phyloP scores from a whole-genome alignment of 495 filamentous ascomycete species.

The Annulohypoxylon moriforme region DNA sequence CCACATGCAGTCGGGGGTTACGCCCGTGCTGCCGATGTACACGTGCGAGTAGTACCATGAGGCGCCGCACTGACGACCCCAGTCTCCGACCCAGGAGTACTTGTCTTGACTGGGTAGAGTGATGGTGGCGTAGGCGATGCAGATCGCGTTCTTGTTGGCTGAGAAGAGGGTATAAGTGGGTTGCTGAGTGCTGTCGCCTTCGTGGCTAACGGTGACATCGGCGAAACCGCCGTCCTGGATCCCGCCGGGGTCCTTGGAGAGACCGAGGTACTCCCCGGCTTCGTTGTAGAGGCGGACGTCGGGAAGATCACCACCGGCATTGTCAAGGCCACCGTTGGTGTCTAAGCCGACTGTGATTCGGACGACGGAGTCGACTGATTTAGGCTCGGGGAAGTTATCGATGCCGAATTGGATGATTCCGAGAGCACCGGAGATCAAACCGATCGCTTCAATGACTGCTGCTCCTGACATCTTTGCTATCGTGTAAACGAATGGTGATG shows the following conservation, averaged over 20 bases:
- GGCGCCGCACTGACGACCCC: conserved; percentile 44
- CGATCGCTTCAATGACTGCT: conserved; percentile 34
- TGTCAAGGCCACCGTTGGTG: conserved; percentile 30
- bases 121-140: conserved; percentile 41
- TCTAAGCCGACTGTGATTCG: conserved; percentile 46
- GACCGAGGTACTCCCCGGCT: conserved; percentile 43
- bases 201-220: conserved; percentile 42
- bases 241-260: conserved; percentile 34
- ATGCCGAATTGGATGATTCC: conserved; percentile 42
- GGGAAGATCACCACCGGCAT: conserved; percentile 48
- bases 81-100: conserved; percentile 48
- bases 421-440: conserved; percentile 30
- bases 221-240: conserved; percentile 37
- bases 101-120: conserved; percentile 43
- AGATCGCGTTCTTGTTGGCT: conserved; percentile 49
- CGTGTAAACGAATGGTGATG: neutral
- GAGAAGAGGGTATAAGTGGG: conserved; percentile 47
- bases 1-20: conserved; percentile 50
- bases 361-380: conserved; percentile 33
- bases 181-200: conserved; percentile 35
- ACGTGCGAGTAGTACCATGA: conserved; percentile 56
- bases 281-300: conserved; percentile 50
- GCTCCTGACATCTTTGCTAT: conserved; percentile 27
- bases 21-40: conserved; percentile 57
- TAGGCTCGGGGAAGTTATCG: conserved; percentile 26